Base-by-base conservation (phyloP, 805 yeast genomes). In the Wickerhamiella spandovensis region DNA sequence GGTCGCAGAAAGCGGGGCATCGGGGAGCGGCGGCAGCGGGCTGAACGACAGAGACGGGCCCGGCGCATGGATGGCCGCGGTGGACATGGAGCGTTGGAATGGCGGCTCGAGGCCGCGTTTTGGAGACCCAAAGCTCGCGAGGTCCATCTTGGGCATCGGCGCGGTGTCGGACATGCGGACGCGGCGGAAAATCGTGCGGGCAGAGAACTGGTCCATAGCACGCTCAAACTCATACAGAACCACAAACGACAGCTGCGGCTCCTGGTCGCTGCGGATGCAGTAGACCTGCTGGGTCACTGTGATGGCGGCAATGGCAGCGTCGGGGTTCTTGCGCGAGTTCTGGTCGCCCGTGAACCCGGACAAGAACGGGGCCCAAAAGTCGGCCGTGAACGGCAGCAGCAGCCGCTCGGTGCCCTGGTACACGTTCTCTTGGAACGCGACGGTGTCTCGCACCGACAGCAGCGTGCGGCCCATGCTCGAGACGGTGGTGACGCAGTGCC, bases 321-420 rank as follows among this genome's bases (percentile, higher is more conserved):
- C 60, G 2, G 62, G 55, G 48, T 60, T 56, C 46, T 52, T 53
- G 39, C 37, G 21, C 30, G 28, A 23, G 25, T 54, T 49, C 35
- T 51, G 51, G 37, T 56, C 53, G 21, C 52, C 56, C 9, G 55
- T 45, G 25, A 67, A 59, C 3, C 69, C 66, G 18, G 55, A 53
- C 32, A 67, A 49, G 53, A 67, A 67, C 24, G 68, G 69, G 5
- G 64, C 55, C 69, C 70, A 67, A 54, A 67, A 67, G 48, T 67
- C 71, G 21, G 63, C 54, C 17, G 68, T 61, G 53, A 65, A 65
- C 13, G 69, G 69, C 23, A 67, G 57, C 24, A 42, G 56, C n/a
- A 67, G 56, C 35, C 62, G 55, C 47, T 67, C 69, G 37, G 54
- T 53, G 35, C 60, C 54, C 32, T 55, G 58, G n/a, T 47, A 48